These are phyloP conservation scores for Sarocladiaceae sp. DNA, from an alignment of 2,329 filamentous ascomycete genomes.

Conservation along the genomic window DNA sequence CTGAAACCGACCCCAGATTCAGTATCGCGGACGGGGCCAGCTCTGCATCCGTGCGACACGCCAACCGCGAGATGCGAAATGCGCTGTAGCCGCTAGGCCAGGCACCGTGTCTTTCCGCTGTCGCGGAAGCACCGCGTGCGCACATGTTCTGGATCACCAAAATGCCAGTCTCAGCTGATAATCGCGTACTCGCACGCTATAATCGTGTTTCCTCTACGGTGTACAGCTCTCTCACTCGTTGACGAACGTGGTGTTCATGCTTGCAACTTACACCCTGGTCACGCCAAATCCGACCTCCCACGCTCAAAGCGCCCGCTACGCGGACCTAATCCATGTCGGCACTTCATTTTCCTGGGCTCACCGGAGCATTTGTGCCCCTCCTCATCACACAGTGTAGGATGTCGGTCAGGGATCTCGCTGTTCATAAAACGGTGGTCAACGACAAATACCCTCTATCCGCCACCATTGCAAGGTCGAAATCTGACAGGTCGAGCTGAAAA, in stretches of 20 bases:
- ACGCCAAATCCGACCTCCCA: background rate
- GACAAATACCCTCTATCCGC: background rate
- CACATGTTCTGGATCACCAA: background rate
- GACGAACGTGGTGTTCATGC: no score
- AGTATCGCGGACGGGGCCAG: slow-evolving; percentile 1
- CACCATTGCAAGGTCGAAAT: background rate
- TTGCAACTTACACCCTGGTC: background rate
- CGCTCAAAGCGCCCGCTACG: background rate
- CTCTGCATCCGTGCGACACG: slow-evolving; percentile 1
- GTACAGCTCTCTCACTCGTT: no score
- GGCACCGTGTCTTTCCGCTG: no score
- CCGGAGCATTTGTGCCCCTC: slow-evolving; percentile 4
- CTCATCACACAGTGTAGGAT: background rate
- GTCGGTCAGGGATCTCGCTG: background rate
- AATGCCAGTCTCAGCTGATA: no score
- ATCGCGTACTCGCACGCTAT: no score
- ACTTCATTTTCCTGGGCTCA: slow-evolving; percentile 1
- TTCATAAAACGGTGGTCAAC: background rate
- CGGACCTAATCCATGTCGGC: background rate
- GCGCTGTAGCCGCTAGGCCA: background rate
- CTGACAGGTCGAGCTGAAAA: background rate
- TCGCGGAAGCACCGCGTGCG: background rate
- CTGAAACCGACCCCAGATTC: slow-evolving; percentile 3
- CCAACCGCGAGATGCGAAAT: background rate
- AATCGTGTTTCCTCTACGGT: no score